Conservation (phyloP, 441 rosid species). For the Francoa sonchifolia region DNA sequence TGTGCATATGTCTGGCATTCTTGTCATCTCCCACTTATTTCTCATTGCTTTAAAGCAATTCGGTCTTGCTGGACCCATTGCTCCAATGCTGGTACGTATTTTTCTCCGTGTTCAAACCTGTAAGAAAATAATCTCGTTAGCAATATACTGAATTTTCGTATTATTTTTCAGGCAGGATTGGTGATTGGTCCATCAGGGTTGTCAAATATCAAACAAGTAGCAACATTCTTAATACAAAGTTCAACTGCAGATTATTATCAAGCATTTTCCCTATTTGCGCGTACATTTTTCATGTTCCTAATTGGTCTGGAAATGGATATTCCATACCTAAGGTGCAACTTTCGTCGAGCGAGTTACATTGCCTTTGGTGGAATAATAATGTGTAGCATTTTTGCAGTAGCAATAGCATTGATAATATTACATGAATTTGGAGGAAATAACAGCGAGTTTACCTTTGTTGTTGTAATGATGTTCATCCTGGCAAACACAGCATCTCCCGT, state of each 20-base stretch:
- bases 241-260: slow-evolving; percentile 44
- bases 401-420: slow-evolving; percentile 25
- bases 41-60: slow-evolving; percentile 12
- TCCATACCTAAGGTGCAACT: slow-evolving; percentile 37
- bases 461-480: slow-evolving; percentile 26
- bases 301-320: slow-evolving; percentile 65
- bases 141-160: neutral
- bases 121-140: no score
- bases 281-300: slow-evolving; percentile 62
- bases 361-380: slow-evolving; percentile 26
- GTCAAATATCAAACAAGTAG: slow-evolving; percentile 30
- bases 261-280: slow-evolving; percentile 33
- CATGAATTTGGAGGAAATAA: slow-evolving; percentile 12
- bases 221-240: slow-evolving; percentile 38
- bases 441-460: slow-evolving; percentile 16
- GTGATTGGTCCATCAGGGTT: slow-evolving; percentile 53
- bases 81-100: slow-evolving; percentile 11
- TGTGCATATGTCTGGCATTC: slow-evolving; percentile 14
- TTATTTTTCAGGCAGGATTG: slow-evolving; percentile 76
- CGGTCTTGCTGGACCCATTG: slow-evolving; percentile 15
- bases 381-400: slow-evolving; percentile 27
- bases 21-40: slow-evolving; percentile 17
- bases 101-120: neutral
- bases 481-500: slow-evolving; percentile 69
- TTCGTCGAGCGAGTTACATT: slow-evolving; percentile 29